Percentiles rank a stretch among this genome's conserved stretches.
Evolutionary conservation across 2,329 filamentous ascomycete species (phyloP).

Genomic region (Endothia cerciana): DNA sequence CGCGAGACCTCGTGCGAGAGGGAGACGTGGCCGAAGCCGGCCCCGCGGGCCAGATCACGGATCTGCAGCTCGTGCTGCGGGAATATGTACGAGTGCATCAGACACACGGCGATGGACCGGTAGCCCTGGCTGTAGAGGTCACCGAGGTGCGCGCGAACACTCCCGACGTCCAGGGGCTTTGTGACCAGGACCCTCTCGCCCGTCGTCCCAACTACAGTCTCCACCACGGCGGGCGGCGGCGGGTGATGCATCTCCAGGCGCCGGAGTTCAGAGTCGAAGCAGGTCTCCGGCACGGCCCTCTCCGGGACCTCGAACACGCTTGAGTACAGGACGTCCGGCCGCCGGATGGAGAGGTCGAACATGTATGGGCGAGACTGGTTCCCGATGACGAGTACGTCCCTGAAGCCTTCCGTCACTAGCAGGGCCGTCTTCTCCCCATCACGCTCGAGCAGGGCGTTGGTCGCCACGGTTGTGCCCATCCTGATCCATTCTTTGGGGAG

Average conservation of each 20-base stretch:
- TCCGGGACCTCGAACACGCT: conserved; percentile 55
- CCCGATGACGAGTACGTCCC: conserved; percentile 68
- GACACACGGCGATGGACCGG: conserved; percentile 41
- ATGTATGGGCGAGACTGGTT: conserved; percentile 69
- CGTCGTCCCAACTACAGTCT: conserved; percentile 31
- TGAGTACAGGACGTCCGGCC: conserved; percentile 67
- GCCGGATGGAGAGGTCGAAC: conserved; percentile 66
- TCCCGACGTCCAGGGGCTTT: conserved; percentile 31
- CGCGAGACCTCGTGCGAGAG: conserved; percentile 77
- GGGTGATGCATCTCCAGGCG: conserved; percentile 12
- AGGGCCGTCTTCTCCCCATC: conserved; percentile 69
- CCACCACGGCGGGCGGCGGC: background rate
- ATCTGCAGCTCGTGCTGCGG: conserved; percentile 56
- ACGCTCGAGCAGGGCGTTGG: conserved; percentile 67
- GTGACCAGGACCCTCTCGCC: conserved; percentile 37
- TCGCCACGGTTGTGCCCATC: conserved; percentile 72
- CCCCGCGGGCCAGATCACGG: conserved; percentile 71
- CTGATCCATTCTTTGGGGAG: conserved; percentile 39
- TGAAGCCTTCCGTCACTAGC: conserved; percentile 68
- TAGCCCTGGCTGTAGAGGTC: conserved; percentile 39
- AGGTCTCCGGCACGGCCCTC: conserved; percentile 11
- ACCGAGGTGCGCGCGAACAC: conserved; percentile 40
- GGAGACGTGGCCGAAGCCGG: conserved; percentile 80
- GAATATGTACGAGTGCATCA: conserved; percentile 40
- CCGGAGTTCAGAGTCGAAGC: conserved; percentile 17